A percentile compares a stretch with the other conserved stretches of the same genome.
Evolutionary conservation across 306 rosid genomes (phyloP).

Genomic region (Fragaria iinumae): DNA sequence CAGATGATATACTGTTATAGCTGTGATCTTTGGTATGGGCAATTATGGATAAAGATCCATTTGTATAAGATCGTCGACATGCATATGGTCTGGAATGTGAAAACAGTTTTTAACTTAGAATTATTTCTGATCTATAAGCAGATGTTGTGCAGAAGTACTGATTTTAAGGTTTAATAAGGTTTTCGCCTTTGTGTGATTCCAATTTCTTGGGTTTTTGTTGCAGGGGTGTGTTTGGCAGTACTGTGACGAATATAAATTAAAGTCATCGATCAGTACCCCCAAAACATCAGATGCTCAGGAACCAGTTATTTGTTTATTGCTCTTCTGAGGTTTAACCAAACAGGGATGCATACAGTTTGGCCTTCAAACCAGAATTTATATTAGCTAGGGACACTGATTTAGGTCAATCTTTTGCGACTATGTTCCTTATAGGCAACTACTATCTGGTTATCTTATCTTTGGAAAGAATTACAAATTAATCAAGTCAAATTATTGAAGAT

Average conservation of each 20-base stretch:
- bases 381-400: not conserved
- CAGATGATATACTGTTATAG: not conserved
- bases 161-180: conserved; percentile 14
- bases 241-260: not conserved
- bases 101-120: not conserved
- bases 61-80: not conserved
- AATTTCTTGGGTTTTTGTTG: conserved; percentile 6
- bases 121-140: not conserved
- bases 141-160: conserved; percentile 5
- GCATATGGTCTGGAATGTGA: conserved; percentile 13
- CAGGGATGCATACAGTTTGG: not conserved
- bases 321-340: not conserved
- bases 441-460: not conserved
- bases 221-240: conserved; percentile 5
- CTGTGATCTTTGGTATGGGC: conserved; percentile 1
- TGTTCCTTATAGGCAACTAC: not conserved
- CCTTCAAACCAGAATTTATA: not conserved
- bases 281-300: not conserved
- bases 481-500: not conserved
- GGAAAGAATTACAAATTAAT: not conserved
- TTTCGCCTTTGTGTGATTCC: not conserved
- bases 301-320: not conserved
- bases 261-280: conserved; percentile 5
- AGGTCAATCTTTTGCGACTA: not conserved
- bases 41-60: conserved; percentile 6